Percentiles rank a stretch among this genome's conserved stretches.
phyloP scores from a whole-genome alignment of 345 rosid genomes.

The Adansonia digitata region DNA sequence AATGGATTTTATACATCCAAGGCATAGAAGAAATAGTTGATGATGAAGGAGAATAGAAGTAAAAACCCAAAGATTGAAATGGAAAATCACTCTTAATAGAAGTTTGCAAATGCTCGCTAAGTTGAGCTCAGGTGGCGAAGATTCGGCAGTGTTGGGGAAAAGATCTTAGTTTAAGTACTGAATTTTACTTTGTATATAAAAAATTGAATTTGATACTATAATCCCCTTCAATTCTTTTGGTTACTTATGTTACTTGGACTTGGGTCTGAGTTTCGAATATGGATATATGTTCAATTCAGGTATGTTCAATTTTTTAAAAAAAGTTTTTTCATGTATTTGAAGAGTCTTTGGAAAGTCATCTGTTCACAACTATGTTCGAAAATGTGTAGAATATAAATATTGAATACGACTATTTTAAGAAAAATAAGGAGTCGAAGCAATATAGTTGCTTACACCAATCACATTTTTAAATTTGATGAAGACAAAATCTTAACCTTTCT shows the following conservation, averaged over 20 bases:
- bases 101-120: neutral
- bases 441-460: neutral
- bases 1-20: neutral
- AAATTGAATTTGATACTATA: neutral
- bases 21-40: neutral
- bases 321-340: too few relatives aligned
- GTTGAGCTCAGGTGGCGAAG: neutral
- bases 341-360: too few relatives aligned
- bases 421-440: too few relatives aligned
- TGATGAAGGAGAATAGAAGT: neutral
- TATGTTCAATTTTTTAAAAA: too few relatives aligned
- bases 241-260: too few relatives aligned
- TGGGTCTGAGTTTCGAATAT: too few relatives aligned
- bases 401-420: too few relatives aligned
- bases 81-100: neutral
- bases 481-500: neutral
- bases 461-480: neutral
- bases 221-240: neutral
- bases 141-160: neutral
- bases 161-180: neutral
- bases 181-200: neutral
- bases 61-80: conserved; percentile 1
- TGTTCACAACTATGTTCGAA: too few relatives aligned
- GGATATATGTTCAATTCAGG: too few relatives aligned
- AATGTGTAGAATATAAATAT: too few relatives aligned